Percentiles rank a stretch among this genome's conserved stretches.
Conservation (phyloP, 306 rosid genomes). For the Senna siamea region DNA sequence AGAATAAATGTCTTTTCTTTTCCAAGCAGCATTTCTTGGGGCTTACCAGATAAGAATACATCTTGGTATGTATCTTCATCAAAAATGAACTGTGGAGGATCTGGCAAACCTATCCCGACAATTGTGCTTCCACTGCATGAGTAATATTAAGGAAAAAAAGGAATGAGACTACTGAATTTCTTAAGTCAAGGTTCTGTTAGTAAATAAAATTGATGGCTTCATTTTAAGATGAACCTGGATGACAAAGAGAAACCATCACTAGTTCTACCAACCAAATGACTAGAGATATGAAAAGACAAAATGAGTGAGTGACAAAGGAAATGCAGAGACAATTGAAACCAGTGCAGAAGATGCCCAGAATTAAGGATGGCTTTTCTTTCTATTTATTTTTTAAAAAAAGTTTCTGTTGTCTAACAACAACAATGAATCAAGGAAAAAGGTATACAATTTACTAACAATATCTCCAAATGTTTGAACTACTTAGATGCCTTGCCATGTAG, state of each 20-base stretch:
- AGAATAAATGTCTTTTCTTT: not conserved
- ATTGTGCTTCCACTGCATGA: conserved; percentile 96
- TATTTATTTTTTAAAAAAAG: too few species aligned
- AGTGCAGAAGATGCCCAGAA: too few species aligned
- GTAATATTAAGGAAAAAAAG: conserved; percentile 37
- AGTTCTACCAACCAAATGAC: not conserved
- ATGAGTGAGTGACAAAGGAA: too few species aligned
- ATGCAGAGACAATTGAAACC: too few species aligned
- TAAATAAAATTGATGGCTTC: conserved; percentile 2
- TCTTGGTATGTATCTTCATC: conserved; percentile 78
- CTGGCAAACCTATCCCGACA: conserved; percentile 93
- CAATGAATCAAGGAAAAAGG: too few species aligned
- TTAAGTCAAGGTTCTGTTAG: not conserved
- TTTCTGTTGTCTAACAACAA: too few species aligned
- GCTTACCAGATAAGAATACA: conserved; percentile 87
- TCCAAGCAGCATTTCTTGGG: conserved; percentile 2
- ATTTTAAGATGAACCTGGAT: not conserved
- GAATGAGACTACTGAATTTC: conserved; percentile 22
- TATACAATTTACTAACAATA: too few species aligned
- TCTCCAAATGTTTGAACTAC: too few species aligned
- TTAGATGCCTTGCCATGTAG: too few species aligned
- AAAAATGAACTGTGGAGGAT: conserved; percentile 91
- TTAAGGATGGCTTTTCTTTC: too few species aligned
- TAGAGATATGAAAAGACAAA: too few species aligned
- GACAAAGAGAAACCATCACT: too few species aligned